Percentiles rank a stretch among this genome's conserved stretches.
Evolutionary conservation across 768 basidiomycete genomes (phyloP).

Genomic region (Boletus speciosus): DNA sequence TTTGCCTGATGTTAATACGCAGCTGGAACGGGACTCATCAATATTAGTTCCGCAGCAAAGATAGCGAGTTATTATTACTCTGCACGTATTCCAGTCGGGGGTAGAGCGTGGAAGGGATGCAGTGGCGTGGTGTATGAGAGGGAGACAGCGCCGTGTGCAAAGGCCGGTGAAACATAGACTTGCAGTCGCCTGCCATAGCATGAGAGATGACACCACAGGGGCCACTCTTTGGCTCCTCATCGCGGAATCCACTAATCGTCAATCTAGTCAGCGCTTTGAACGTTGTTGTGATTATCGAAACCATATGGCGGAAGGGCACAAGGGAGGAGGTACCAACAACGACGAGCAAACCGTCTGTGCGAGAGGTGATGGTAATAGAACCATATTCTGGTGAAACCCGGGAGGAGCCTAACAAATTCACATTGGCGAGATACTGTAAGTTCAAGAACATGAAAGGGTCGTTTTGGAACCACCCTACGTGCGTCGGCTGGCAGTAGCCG

Average conservation of each 20-base stretch:
- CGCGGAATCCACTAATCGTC: neutral
- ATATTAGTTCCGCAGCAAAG: too few relatives aligned
- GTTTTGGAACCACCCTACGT: neutral
- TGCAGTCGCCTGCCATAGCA: neutral
- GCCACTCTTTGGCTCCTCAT: neutral
- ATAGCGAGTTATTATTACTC: too few relatives aligned
- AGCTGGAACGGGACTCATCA: neutral
- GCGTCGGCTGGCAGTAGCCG: neutral
- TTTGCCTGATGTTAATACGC: neutral
- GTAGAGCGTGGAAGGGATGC: too few relatives aligned
- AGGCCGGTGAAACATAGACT: neutral
- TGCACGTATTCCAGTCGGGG: too few relatives aligned
- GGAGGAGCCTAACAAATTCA: neutral
- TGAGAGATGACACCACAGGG: neutral
- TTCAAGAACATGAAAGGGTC: neutral
- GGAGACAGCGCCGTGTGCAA: neutral
- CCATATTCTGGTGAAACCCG: neutral
- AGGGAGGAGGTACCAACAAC: neutral
- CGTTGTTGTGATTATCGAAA: neutral
- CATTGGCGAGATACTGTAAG: neutral
- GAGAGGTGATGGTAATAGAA: neutral
- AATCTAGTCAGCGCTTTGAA: neutral
- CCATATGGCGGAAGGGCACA: neutral
- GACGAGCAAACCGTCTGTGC: neutral
- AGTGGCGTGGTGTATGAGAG: too few relatives aligned